These are phyloP conservation scores for Globisporangium iwayamae DNA, from an alignment of 352 stramenopile genomes.

Conservation along the genomic window DNA sequence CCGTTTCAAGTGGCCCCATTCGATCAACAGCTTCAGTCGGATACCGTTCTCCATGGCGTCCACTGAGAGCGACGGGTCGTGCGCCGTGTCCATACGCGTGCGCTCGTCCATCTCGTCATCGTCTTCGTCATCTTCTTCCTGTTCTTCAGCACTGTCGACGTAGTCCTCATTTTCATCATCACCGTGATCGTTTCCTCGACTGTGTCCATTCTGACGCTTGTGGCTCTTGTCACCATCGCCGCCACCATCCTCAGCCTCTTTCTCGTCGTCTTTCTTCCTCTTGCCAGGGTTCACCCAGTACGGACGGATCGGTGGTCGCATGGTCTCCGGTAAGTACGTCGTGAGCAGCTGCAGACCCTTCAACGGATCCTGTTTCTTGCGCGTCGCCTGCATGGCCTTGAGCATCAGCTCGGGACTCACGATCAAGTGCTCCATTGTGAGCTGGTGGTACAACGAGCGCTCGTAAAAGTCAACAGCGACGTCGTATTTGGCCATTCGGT, in stretches of 20 bases:
- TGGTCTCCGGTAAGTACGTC: slow-evolving; percentile 54
- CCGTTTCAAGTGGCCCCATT: slow-evolving; percentile 78
- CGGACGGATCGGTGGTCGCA: slow-evolving; percentile 71
- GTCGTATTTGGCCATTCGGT: slow-evolving; percentile 54
- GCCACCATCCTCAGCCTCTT: background rate
- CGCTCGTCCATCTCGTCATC: slow-evolving; percentile 43
- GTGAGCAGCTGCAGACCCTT: slow-evolving; percentile 59
- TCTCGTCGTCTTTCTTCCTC: slow-evolving; percentile 21
- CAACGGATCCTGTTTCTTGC: slow-evolving; percentile 43
- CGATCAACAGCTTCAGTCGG: slow-evolving; percentile 72
- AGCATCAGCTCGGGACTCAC: slow-evolving; percentile 67
- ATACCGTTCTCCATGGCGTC: slow-evolving; percentile 87
- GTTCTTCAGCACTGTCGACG: slow-evolving; percentile 25
- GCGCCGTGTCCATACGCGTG: slow-evolving; percentile 51
- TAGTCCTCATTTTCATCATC: slow-evolving; percentile 9
- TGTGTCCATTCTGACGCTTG: background rate
- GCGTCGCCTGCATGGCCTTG: slow-evolving; percentile 61
- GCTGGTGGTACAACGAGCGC: slow-evolving; percentile 57
- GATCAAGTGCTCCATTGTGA: slow-evolving; percentile 35
- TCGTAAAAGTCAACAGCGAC: slow-evolving; percentile 81
- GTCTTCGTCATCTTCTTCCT: slow-evolving; percentile 42
- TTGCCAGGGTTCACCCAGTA: slow-evolving; percentile 70
- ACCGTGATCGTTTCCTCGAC: background rate
- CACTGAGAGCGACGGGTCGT: slow-evolving; percentile 72
- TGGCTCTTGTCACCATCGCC: background rate